Conservation (phyloP, 2,329 filamentous ascomycete species). For the Beauveria australis region DNA sequence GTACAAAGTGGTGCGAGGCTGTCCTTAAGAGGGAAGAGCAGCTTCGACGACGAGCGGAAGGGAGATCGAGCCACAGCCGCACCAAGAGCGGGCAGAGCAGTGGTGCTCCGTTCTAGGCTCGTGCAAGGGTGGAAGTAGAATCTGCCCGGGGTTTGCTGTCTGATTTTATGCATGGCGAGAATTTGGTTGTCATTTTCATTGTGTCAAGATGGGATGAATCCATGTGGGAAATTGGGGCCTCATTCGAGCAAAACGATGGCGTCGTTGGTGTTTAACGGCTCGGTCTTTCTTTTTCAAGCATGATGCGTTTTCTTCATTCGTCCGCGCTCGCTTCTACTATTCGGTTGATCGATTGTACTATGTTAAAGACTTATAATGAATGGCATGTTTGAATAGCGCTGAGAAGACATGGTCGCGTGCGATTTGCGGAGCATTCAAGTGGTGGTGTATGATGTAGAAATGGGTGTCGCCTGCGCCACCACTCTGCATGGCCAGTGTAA, state of each 20-base stretch:
- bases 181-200: slow-evolving; percentile 14
- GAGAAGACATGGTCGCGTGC: background rate
- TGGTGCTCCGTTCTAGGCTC: slow-evolving; percentile 19
- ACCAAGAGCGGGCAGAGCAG: slow-evolving; percentile 40
- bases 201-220: slow-evolving; percentile 10
- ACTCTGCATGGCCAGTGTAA: background rate
- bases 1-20: slow-evolving; percentile 59
- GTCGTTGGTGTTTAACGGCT: slow-evolving; percentile 16
- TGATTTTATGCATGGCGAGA: slow-evolving; percentile 9
- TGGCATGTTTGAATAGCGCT: background rate
- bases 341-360: slow-evolving; percentile 13
- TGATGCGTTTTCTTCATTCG: background rate
- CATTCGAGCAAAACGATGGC: slow-evolving; percentile 9
- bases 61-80: slow-evolving; percentile 39
- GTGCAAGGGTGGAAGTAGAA: background rate
- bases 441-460: background rate
- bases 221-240: slow-evolving; percentile 6
- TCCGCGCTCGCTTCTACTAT: background rate
- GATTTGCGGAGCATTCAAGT: background rate
- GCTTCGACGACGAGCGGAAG: slow-evolving; percentile 45
- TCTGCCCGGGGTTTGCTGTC: slow-evolving; percentile 1
- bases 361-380: slow-evolving; percentile 10
- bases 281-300: slow-evolving; percentile 6
- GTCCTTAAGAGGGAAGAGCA: slow-evolving; percentile 57
- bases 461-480: background rate